Percentiles rank a stretch among this genome's conserved stretches.
Conservation (phyloP, 768 basidiomycete genomes). For the Lactarius akahatsu region DNA sequence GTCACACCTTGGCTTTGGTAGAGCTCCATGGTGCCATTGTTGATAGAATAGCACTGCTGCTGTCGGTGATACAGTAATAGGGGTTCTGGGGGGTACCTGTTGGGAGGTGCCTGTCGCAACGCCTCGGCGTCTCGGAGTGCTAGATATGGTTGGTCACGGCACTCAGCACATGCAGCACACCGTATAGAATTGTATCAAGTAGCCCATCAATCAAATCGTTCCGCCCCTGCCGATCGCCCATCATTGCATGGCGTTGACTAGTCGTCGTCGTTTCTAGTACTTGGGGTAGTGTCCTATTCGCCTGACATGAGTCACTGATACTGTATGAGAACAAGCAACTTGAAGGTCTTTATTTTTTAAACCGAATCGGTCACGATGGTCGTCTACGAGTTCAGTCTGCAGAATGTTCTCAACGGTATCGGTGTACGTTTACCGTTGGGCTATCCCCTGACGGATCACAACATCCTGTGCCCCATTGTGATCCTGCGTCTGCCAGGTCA, state of each 20-base stretch:
- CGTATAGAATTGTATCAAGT: neutral
- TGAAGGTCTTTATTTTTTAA: neutral
- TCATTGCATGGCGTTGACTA: neutral
- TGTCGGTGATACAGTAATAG: neutral
- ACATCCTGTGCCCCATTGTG: constrained; percentile 1
- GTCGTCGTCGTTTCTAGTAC: neutral
- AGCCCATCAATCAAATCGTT: neutral
- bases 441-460: constrained; percentile 8
- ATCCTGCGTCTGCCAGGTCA: neutral
- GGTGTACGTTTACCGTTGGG: constrained; percentile 1
- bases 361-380: constrained; percentile 13
- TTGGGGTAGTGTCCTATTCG: neutral
- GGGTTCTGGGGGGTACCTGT: neutral
- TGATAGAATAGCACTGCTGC: neutral
- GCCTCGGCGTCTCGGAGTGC: neutral
- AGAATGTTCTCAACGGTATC: neutral
- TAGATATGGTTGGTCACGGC: neutral
- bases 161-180: no score
- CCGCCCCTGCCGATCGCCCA: neutral
- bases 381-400: neutral
- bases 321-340: neutral
- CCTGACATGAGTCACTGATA: neutral
- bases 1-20: constrained; percentile 56
- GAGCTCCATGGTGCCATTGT: constrained; percentile 58
- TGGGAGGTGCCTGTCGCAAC: neutral